Evolutionary conservation across 2,329 filamentous ascomycete species (phyloP).

Genomic region (Phaeosphaeriaceae sp.): DNA sequence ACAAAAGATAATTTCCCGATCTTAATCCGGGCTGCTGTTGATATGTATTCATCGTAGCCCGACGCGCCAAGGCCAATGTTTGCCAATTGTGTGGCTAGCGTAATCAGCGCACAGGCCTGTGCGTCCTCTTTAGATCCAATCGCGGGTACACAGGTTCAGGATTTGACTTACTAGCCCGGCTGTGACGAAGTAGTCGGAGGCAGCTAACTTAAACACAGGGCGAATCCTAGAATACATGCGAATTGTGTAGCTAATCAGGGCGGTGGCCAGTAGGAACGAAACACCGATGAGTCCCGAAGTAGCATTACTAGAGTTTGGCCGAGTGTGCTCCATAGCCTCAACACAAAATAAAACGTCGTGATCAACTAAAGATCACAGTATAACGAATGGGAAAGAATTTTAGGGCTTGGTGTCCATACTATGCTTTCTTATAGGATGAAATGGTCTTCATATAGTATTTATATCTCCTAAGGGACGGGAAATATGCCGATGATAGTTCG

Average conservation of each 20-base stretch:
- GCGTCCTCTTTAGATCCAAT: not conserved
- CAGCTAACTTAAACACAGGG: constrained; percentile 6
- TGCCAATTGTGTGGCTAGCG: constrained; percentile 1
- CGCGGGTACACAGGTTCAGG: not conserved
- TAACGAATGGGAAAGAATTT: not conserved
- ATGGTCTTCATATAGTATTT: not conserved
- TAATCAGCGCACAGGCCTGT: constrained; percentile 6
- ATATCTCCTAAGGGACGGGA: not conserved
- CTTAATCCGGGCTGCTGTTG: constrained; percentile 2
- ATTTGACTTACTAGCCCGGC: constrained; percentile 4
- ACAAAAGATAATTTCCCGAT: constrained; percentile 5
- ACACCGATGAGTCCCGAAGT: constrained; percentile 9
- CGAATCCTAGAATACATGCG: constrained; percentile 8
- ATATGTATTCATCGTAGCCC: constrained; percentile 9
- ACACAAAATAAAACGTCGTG: not conserved
- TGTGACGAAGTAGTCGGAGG: constrained; percentile 7
- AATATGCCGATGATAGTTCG: not conserved
- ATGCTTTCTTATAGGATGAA: not conserved
- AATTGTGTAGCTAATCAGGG: constrained; percentile 2
- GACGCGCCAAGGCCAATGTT: constrained; percentile 3
- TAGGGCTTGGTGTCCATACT: not conserved
- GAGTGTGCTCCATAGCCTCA: not conserved
- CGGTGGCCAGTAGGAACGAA: constrained; percentile 4
- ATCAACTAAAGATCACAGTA: not conserved
- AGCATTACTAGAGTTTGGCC: constrained; percentile 6